Percentiles rank a stretch among this genome's conserved stretches.
Conservation (phyloP, 768 basidiomycete species). For the Mycena rebaudengoi region DNA sequence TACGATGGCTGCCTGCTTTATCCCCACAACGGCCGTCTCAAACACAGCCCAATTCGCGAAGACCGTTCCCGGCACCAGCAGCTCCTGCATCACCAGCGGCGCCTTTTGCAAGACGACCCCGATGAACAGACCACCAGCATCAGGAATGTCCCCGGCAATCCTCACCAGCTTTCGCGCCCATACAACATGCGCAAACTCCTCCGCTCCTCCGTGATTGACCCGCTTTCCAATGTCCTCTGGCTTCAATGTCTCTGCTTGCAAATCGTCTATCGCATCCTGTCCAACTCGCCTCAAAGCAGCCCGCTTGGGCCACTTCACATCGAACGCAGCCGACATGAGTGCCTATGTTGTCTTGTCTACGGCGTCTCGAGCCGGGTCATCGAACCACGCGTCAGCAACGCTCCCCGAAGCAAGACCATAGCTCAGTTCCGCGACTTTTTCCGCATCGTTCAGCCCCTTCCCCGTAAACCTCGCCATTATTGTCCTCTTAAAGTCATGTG, state of each 20-base stretch:
- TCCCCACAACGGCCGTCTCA: neutral
- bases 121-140: neutral
- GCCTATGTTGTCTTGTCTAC: neutral
- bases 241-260: neutral
- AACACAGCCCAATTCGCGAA: neutral
- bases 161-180: neutral
- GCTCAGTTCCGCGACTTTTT: neutral
- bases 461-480: neutral
- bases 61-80: neutral
- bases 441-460: neutral
- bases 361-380: neutral
- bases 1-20: neutral
- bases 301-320: neutral
- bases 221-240: constrained; percentile 1
- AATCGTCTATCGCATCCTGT: neutral
- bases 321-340: neutral
- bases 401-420: neutral
- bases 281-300: neutral
- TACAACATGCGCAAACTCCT: neutral
- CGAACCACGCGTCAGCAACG: constrained; percentile 2
- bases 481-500: constrained; percentile 6
- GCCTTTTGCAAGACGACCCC: neutral
- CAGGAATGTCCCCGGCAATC: neutral
- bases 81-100: constrained; percentile 1
- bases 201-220: neutral